Conservation (phyloP, 2,329 filamentous ascomycete genomes). For the Aspergillus sclerotialis region DNA sequence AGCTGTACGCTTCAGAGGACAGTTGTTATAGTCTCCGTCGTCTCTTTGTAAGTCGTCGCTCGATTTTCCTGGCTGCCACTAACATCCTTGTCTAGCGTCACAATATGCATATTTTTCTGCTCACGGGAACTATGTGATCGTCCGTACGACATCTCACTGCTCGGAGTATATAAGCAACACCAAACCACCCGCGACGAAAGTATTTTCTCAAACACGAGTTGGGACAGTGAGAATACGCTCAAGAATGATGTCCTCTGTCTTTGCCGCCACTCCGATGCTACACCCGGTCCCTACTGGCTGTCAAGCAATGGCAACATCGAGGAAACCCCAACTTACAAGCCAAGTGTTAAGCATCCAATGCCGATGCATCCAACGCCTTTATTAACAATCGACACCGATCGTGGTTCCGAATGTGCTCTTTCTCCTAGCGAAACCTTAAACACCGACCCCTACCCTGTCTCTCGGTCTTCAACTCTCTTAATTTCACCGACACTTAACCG, state of each 20-base stretch:
- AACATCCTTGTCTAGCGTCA: constrained; percentile 17
- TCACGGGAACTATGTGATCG: constrained; percentile 30
- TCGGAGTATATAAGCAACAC: constrained; percentile 26
- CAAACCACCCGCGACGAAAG: constrained; percentile 18
- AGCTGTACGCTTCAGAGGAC: constrained; percentile 32
- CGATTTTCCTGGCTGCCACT: neutral
- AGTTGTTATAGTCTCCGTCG: constrained; percentile 25
- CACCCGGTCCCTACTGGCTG: constrained; percentile 17
- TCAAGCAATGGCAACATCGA: constrained; percentile 11
- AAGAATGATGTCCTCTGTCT: constrained; percentile 32
- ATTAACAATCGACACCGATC: constrained; percentile 22
- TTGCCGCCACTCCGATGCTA: constrained; percentile 28
- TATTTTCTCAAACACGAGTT: constrained; percentile 25
- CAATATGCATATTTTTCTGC: constrained; percentile 31
- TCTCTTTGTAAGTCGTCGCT: constrained; percentile 26
- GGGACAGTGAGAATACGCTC: constrained; percentile 29
- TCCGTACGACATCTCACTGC: constrained; percentile 31
- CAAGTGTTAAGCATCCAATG: constrained; percentile 25
- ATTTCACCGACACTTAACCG: constrained; percentile 17
- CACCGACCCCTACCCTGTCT: constrained; percentile 17
- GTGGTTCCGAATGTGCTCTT: constrained; percentile 17
- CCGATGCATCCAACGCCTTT: constrained; percentile 22
- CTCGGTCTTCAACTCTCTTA: constrained; percentile 22
- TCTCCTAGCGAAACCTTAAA: constrained; percentile 15
- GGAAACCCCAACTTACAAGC: constrained; percentile 21